Conservation (phyloP, 2,329 filamentous ascomycete species). For the Aaosphaeria pasadenensis region DNA sequence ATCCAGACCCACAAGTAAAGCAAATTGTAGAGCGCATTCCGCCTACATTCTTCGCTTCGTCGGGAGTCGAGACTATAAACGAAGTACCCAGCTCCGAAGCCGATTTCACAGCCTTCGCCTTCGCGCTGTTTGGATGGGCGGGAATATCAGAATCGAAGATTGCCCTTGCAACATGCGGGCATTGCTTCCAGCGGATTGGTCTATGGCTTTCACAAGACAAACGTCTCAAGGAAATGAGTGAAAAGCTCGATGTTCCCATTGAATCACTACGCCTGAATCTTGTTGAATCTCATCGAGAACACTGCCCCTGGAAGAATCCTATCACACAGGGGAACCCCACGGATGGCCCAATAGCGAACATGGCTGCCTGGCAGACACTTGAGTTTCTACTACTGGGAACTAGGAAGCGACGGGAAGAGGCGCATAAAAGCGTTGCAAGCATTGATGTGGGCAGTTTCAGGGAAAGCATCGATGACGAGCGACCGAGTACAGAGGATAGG, state of each 20-base stretch:
- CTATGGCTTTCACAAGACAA: conserved; percentile 76
- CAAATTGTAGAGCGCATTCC: conserved; percentile 24
- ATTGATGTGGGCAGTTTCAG: conserved; percentile 19
- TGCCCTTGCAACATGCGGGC: conserved; percentile 75
- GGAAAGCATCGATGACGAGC: conserved; percentile 11
- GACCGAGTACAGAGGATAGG: conserved; percentile 10
- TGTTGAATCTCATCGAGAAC: conserved; percentile 37
- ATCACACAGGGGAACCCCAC: conserved; percentile 28
- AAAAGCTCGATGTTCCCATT: conserved; percentile 28
- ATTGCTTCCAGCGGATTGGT: conserved; percentile 83
- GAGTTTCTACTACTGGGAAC: conserved; percentile 29
- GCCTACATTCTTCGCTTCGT: conserved; percentile 16
- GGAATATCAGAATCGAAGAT: conserved; percentile 59
- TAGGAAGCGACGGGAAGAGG: conserved; percentile 6
- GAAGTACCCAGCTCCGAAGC: conserved; percentile 15
- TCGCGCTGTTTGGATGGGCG: conserved; percentile 48
- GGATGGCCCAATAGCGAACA: conserved; percentile 28
- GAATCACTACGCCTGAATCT: conserved; percentile 33
- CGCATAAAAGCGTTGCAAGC: conserved; percentile 14
- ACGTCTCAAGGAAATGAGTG: conserved; percentile 30
- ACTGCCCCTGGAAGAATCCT: conserved; percentile 41
- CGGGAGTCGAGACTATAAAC: conserved; percentile 9
- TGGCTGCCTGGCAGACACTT: conserved; percentile 35
- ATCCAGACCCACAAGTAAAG: conserved; percentile 24
- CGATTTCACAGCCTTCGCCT: conserved; percentile 25